Evolutionary conservation across 345 rosid genomes (phyloP).

Genomic region (Arabis alpina): DNA sequence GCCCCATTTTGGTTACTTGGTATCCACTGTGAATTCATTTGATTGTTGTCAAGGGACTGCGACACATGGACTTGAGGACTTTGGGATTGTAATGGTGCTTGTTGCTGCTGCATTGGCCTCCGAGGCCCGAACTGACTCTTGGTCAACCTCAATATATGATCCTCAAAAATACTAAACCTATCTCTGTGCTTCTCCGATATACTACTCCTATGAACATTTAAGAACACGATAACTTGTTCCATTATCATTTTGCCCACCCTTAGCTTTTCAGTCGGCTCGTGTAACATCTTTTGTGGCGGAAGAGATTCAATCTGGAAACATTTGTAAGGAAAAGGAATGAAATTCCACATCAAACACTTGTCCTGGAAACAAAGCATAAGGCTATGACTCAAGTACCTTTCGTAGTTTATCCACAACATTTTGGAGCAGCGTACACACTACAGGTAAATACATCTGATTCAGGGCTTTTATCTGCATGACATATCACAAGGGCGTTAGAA

Average conservation of each 20-base stretch:
- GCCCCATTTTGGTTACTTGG: constrained; percentile 42
- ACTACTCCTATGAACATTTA: constrained; percentile 35
- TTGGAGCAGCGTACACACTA: constrained; percentile 44
- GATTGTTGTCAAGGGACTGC: constrained; percentile 44
- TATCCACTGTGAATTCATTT: constrained; percentile 52
- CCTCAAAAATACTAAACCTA: constrained; percentile 41
- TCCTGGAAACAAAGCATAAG: neutral
- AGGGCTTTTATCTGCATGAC: constrained; percentile 45
- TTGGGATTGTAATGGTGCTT: constrained; percentile 53
- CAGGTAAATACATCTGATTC: constrained; percentile 41
- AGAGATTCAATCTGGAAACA: constrained; percentile 44
- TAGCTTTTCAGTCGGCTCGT: constrained; percentile 38
- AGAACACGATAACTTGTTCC: constrained; percentile 35
- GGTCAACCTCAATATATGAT: constrained; percentile 30
- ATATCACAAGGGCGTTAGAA: neutral
- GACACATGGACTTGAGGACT: constrained; percentile 44
- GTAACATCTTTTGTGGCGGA: constrained; percentile 37
- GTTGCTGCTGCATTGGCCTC: constrained; percentile 49
- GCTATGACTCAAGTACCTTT: constrained; percentile 41
- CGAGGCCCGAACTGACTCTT: constrained; percentile 21
- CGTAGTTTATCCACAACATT: constrained; percentile 40
- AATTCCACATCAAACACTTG: neutral
- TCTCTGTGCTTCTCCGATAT: constrained; percentile 47
- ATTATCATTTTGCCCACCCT: constrained; percentile 27
- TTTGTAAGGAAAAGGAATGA: no score